Conservation (phyloP, 768 basidiomycete species). For the Astraeus odoratus region DNA sequence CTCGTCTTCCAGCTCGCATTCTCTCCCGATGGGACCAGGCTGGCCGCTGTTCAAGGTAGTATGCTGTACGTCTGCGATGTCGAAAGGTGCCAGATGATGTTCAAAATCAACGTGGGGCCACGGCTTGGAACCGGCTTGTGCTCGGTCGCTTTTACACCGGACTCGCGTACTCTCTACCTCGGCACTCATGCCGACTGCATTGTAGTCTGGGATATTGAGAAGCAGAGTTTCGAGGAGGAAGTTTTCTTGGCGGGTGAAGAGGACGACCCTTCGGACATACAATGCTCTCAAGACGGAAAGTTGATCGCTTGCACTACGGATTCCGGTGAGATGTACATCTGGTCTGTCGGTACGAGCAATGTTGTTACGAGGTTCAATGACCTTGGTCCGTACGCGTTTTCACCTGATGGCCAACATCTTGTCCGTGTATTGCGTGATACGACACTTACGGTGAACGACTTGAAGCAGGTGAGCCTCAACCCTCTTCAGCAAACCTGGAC, state of each 20-base stretch:
- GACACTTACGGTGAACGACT: neutral
- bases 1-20: neutral
- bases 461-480: neutral
- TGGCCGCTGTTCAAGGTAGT: neutral
- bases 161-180: slow-evolving; percentile 7
- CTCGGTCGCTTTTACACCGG: slow-evolving; percentile 7
- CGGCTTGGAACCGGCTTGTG: neutral
- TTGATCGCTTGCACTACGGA: slow-evolving; percentile 7
- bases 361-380: slow-evolving; percentile 52
- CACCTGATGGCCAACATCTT: slow-evolving; percentile 1
- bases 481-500: too few relatives aligned
- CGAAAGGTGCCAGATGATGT: neutral
- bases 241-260: slow-evolving; percentile 1
- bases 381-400: slow-evolving; percentile 34
- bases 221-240: slow-evolving; percentile 2
- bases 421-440: neutral
- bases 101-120: neutral
- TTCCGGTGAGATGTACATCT: slow-evolving; percentile 9
- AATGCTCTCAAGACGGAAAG: slow-evolving; percentile 10
- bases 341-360: slow-evolving; percentile 5
- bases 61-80: slow-evolving; percentile 1
- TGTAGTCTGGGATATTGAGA: slow-evolving; percentile 10
- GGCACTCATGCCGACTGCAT: slow-evolving; percentile 7
- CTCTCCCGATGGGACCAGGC: slow-evolving; percentile 4
- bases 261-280: neutral